These are phyloP conservation scores for Dysphania ambrosioides DNA, from an alignment of 148 eudicot species.

Conservation along the genomic window DNA sequence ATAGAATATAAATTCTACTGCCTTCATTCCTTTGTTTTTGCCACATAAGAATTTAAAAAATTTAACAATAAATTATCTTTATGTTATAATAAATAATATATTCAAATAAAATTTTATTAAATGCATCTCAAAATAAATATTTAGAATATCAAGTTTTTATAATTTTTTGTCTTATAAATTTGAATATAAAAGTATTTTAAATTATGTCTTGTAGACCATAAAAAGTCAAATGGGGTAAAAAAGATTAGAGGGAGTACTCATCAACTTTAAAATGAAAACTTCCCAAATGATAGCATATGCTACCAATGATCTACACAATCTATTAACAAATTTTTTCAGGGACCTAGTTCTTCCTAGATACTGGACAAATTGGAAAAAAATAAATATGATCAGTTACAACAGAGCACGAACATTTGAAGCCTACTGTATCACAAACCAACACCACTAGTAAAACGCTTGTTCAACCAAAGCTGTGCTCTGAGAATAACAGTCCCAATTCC, in stretches of 20 bases:
- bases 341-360: slow-evolving; percentile 24
- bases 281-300: background rate
- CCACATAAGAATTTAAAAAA: too few relatives aligned
- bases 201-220: too few relatives aligned
- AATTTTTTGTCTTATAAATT: too few relatives aligned
- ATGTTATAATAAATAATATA: too few relatives aligned
- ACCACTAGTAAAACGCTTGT: slow-evolving; percentile 12
- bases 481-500: background rate
- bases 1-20: too few relatives aligned
- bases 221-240: too few relatives aligned
- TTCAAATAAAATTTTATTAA: too few relatives aligned
- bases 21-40: too few relatives aligned
- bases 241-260: background rate
- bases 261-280: background rate
- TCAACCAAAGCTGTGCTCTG: slow-evolving; percentile 20
- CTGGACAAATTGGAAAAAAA: slow-evolving; percentile 22
- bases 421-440: slow-evolving; percentile 12
- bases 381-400: slow-evolving; percentile 35
- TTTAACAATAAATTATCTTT: too few relatives aligned
- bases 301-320: slow-evolving; percentile 14
- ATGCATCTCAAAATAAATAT: too few relatives aligned
- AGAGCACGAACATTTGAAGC: slow-evolving; percentile 19
- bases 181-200: too few relatives aligned
- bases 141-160: too few relatives aligned
- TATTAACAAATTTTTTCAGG: slow-evolving; percentile 27